Base-by-base conservation (phyloP, 148 eudicot genomes). In the Limonium bicolor region DNA sequence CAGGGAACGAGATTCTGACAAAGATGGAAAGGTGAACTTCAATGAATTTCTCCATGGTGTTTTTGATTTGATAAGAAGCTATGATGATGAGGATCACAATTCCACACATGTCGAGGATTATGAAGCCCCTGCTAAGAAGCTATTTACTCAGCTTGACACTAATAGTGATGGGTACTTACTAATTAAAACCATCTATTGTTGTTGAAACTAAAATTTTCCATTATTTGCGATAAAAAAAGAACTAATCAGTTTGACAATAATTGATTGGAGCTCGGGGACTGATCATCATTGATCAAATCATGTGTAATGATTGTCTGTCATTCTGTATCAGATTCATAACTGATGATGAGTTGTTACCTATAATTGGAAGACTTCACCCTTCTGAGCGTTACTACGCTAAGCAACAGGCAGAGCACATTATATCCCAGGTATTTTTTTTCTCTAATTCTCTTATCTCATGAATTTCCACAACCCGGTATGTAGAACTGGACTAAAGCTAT, bases 1-100 rank as follows among this genome's bases (percentile, higher is more conserved):
- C 56, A 86, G 96, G 69, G 96, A 86, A 69, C 72, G 96, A 59
- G 96, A 86, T 67, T 60, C 78, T 3, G 88, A 86, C 56, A 82
- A 66, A 76, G 96, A 86, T 69, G 82, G 96, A 50, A 78, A 73
- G 60, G 58, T 86, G 46, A 76, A 59, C 62, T 86, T 82, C 56
- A 70, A 76, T 48, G 96, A 86, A 65, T 86, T 78, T 61, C 82
- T 78, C 45, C 93, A 82, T 42, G 96, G 96, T 35, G 73, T 86
- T 9, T 86, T 78, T 56, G 87, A 86, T 63, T 53, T 73, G 55
- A 79, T 86, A 60, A 73, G 94, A 46, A 71, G 66, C 60, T 82
- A 82, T 52, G 82, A 76, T 13, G 86, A 86, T 49, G 90, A 61
- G 41, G 64, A 20, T 36, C 79, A 76, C 49, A 59, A 60, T 69